Base-by-base conservation (phyloP, 2,329 filamentous ascomycete species). In the Dactylellina parvicollis region DNA sequence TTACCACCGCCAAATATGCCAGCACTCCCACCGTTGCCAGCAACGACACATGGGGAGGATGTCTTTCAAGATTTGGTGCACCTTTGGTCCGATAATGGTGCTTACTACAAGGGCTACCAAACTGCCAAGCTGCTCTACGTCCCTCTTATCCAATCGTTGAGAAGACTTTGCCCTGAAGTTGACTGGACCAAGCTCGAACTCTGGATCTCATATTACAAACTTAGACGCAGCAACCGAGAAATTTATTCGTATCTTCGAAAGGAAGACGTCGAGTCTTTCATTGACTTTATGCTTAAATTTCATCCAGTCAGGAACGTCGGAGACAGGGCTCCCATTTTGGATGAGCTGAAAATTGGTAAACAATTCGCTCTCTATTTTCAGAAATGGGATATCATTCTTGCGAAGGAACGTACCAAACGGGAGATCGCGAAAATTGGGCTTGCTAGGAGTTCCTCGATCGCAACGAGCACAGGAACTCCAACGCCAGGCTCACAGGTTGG, bases 231-330 rank as follows among this genome's bases (percentile, higher is more conserved):
- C 42, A 73, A 22, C 20, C 44, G 60, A n/a, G 69, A 73, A 24
- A 47, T 36, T 20, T 24, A 44, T 14, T 60, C 69, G 8, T 73
- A 66, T 50, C 69, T 73, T 5, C 52, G 69, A 12, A 46, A 18
- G 2, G 69, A 73, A 34, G 69, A 73, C 26, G 50, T 66, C 2
- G 69, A 73, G 22, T 54, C 69, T 18, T 73, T 73, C 38, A 54
- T 73, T 32, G 69, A 73, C 47, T 73, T 59, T 36, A 73, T 73
- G 69, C 46, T 66, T 18, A 65, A 66, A 16, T 73, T 42, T 18
- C 60, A 66, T 57, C 69, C 69, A 7, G 60, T 66, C 47, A 49
- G 61, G 20, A 56, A 44, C 0, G 16, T 44, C 28, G 47, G 60
- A 34, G 60, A 73, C 3, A 49, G 26, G 12, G 60, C 69, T 9